phyloP scores from a whole-genome alignment of 2,329 filamentous ascomycete genomes.

The Sclerotinia glacialis region DNA sequence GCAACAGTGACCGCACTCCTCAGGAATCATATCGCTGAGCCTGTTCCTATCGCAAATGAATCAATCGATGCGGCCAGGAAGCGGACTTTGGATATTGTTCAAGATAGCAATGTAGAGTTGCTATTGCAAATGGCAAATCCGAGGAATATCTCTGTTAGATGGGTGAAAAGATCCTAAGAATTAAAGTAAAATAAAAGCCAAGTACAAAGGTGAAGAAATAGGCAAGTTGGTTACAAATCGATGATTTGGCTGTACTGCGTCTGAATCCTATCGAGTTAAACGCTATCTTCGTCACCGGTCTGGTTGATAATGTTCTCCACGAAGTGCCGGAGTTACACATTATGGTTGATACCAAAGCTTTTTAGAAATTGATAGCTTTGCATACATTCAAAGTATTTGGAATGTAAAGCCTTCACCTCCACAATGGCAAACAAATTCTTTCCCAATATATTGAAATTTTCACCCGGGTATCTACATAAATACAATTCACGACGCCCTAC shows the following conservation, averaged over 20 bases:
- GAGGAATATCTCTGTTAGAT: slow-evolving; percentile 9
- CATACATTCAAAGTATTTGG: too few species aligned
- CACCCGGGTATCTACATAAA: slow-evolving; percentile 18
- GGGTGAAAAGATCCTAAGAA: not conserved
- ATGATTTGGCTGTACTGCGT: too few species aligned
- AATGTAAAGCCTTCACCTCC: too few species aligned
- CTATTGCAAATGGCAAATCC: slow-evolving; percentile 22
- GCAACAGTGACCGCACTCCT: slow-evolving; percentile 23
- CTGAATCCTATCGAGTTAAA: too few species aligned
- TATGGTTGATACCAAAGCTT: too few species aligned
- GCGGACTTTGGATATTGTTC: slow-evolving; percentile 10
- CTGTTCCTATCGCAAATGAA: slow-evolving; percentile 3
- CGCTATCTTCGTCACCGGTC: too few species aligned
- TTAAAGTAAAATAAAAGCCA: not conserved
- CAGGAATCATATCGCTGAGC: slow-evolving; percentile 1
- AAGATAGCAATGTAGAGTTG: slow-evolving; percentile 19
- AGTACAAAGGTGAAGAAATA: too few species aligned
- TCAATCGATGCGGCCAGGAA: slow-evolving; percentile 12
- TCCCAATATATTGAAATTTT: not conserved
- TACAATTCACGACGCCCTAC: not conserved
- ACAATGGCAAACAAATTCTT: not conserved
- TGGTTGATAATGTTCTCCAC: too few species aligned
- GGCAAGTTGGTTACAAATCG: too few species aligned
- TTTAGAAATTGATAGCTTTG: too few species aligned
- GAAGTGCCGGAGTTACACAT: too few species aligned